Conservation (phyloP, 108 stramenopile species). For the Stephanodiscus minutulus region DNA sequence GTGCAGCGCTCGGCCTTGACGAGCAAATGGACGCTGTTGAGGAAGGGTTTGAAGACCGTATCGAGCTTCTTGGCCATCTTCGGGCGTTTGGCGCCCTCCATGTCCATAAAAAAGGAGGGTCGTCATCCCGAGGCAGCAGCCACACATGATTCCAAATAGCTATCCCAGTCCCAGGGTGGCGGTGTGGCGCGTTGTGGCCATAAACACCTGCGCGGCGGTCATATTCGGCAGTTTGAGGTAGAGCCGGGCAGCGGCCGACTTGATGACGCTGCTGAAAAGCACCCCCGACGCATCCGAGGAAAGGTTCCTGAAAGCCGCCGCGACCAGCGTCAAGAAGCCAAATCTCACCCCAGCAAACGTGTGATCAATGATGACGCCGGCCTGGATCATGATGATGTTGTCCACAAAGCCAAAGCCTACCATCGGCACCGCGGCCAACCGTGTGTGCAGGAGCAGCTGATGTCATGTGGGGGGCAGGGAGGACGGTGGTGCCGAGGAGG, state of each 20-base stretch:
- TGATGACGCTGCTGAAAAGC: conserved; percentile 43
- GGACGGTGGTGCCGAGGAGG: not conserved
- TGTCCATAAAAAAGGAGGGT: conserved; percentile 69
- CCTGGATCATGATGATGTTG: conserved; percentile 75
- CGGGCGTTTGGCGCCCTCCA: not conserved
- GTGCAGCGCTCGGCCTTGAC: too few relatives aligned
- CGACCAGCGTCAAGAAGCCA: conserved; percentile 72
- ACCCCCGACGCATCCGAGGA: conserved; percentile 39
- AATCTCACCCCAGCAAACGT: conserved; percentile 78
- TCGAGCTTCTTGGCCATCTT: too few relatives aligned
- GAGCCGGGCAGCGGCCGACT: conserved; percentile 19
- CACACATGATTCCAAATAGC: conserved; percentile 56
- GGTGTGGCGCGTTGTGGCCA: conserved; percentile 18
- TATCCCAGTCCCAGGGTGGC: conserved; percentile 53
- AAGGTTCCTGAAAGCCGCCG: conserved; percentile 59
- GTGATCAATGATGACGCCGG: conserved; percentile 71
- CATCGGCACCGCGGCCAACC: not conserved
- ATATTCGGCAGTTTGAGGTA: conserved; percentile 46
- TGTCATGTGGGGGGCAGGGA: not conserved
- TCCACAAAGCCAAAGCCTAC: conserved; percentile 74
- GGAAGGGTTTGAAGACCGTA: too few relatives aligned
- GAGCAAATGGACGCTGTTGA: too few relatives aligned
- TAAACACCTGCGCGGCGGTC: conserved; percentile 47
- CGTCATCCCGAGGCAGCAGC: conserved; percentile 68
- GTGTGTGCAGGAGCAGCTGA: not conserved